Evolutionary conservation across 2,329 filamentous ascomycete genomes (phyloP).

Genomic region (Sclerotinia subarctica): DNA sequence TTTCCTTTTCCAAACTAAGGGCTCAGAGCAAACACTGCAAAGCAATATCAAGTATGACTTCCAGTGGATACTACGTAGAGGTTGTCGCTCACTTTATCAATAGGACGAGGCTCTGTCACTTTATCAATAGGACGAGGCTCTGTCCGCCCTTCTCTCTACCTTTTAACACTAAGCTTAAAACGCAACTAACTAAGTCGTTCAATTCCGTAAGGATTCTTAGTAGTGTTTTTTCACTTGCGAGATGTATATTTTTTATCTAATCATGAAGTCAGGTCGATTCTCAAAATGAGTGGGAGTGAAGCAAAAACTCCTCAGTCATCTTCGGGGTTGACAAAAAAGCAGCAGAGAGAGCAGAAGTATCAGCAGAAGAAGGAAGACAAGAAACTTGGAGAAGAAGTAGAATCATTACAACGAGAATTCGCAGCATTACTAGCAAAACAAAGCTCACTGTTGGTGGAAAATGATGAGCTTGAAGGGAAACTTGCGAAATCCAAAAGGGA

Average conservation of each 20-base stretch:
- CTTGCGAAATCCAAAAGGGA: no score
- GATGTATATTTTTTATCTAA: background rate
- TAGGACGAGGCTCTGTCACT: background rate
- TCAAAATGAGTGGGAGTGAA: background rate
- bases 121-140: background rate
- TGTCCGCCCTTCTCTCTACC: background rate
- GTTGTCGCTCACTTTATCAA: background rate
- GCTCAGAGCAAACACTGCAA: background rate
- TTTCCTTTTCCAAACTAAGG: background rate
- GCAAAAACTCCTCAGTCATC: background rate
- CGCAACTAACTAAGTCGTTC: background rate
- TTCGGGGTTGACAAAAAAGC: background rate
- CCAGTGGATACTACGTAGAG: background rate
- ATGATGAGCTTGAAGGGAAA: no score
- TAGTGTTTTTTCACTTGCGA: background rate
- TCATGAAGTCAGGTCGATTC: background rate
- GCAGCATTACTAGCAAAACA: no score
- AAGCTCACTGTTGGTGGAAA: no score
- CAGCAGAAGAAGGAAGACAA: no score
- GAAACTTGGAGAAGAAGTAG: no score
- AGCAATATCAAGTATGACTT: background rate
- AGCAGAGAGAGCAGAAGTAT: no score
- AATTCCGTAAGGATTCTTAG: no score
- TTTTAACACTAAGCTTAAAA: background rate
- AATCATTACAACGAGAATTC: no score